phyloP scores from a whole-genome alignment of 495 filamentous ascomycete genomes.

The Glonium stellatum region DNA sequence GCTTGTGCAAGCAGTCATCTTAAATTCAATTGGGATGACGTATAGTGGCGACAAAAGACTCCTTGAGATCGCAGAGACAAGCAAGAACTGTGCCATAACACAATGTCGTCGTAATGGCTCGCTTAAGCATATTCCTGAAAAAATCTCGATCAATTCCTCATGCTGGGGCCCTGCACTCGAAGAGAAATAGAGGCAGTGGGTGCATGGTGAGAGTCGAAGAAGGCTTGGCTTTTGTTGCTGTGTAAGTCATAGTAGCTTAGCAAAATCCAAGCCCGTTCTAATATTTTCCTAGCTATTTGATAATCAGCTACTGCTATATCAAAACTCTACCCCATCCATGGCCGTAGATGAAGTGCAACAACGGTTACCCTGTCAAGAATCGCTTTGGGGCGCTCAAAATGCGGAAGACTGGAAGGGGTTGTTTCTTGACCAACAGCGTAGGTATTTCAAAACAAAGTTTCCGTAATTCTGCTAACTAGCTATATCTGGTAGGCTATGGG shows the following conservation, averaged over 20 bases:
- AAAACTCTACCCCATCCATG: conserved; percentile 7
- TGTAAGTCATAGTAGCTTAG: conserved; percentile 1
- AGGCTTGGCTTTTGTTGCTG: conserved; percentile 7
- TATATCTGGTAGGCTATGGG: neutral
- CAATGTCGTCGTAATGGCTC: conserved; percentile 2
- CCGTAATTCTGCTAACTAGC: neutral
- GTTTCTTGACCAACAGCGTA: conserved; percentile 4
- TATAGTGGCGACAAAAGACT: conserved; percentile 12
- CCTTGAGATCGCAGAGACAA: conserved; percentile 6
- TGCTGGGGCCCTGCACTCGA: conserved; percentile 4
- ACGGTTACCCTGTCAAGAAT: conserved; percentile 7
- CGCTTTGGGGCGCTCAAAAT: conserved; percentile 7
- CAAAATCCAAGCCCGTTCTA: too few species aligned
- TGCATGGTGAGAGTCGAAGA: conserved; percentile 2
- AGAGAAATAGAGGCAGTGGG: conserved; percentile 15
- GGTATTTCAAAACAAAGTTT: neutral
- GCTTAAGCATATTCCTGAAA: neutral
- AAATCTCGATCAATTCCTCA: neutral
- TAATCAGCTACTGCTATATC: conserved; percentile 5
- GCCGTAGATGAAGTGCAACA: conserved; percentile 7
- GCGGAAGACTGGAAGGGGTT: conserved; percentile 7
- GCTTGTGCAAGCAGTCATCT: conserved; percentile 4
- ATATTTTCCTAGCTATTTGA: conserved; percentile 10
- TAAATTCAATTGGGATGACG: conserved; percentile 8
- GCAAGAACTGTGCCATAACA: neutral